phyloP scores from a whole-genome alignment of 2,329 filamentous ascomycete genomes.

The Thelonectria blattea region DNA sequence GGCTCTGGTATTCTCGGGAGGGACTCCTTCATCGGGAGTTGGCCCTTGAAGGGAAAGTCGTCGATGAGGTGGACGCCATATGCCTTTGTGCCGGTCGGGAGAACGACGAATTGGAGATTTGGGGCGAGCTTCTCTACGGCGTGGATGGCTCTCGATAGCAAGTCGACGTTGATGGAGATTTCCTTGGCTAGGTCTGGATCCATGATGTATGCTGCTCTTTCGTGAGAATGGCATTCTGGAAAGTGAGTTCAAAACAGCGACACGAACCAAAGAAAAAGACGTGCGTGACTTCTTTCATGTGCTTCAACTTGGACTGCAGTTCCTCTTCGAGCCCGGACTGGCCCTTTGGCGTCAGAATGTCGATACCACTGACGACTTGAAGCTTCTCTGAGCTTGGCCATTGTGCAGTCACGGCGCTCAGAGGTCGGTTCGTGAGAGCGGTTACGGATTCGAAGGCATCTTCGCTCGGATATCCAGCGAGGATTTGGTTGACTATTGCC shows the following conservation, averaged over 20 bases:
- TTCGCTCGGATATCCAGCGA: slow-evolving; percentile 52
- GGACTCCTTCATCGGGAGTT: slow-evolving; percentile 47
- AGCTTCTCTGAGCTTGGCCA: slow-evolving; percentile 42
- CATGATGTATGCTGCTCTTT: slow-evolving; percentile 43
- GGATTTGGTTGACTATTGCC: slow-evolving; percentile 55
- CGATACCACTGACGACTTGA: slow-evolving; percentile 43
- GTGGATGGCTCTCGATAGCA: slow-evolving; percentile 46
- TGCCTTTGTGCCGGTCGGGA: slow-evolving; percentile 51
- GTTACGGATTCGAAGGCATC: slow-evolving; percentile 51
- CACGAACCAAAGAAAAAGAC: slow-evolving; percentile 49
- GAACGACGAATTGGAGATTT: slow-evolving; percentile 47
- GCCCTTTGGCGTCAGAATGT: slow-evolving; percentile 41
- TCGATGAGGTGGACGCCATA: slow-evolving; percentile 43
- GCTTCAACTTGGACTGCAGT: slow-evolving; percentile 43
- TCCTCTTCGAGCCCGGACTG: slow-evolving; percentile 41
- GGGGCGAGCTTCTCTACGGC: slow-evolving; percentile 46
- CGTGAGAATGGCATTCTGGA: background rate
- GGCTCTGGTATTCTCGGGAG: slow-evolving; percentile 49
- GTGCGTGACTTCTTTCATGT: slow-evolving; percentile 48
- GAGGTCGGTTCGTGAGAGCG: slow-evolving; percentile 54
- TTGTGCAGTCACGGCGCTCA: slow-evolving; percentile 35
- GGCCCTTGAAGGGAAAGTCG: slow-evolving; percentile 38
- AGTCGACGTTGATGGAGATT: slow-evolving; percentile 44
- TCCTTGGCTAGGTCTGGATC: slow-evolving; percentile 42
- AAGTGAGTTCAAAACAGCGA: background rate